These are phyloP conservation scores for Prototheca wickerhamii DNA, from an alignment of 163 green algal species.

Conservation along the genomic window DNA sequence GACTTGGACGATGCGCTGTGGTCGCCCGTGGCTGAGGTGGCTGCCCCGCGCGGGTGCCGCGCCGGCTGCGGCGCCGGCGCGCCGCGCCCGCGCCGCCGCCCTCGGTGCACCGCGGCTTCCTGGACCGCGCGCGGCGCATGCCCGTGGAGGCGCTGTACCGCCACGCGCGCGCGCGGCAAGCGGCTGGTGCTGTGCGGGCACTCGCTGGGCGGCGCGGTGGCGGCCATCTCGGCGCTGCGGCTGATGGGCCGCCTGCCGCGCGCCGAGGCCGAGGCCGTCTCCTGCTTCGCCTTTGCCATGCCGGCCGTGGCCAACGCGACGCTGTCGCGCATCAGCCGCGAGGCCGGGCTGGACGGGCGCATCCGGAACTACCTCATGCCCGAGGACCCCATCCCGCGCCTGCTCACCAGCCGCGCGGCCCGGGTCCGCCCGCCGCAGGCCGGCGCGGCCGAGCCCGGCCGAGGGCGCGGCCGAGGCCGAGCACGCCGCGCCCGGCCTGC, in stretches of 20 bases:
- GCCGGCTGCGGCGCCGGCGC: slow-evolving; percentile 18
- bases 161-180: slow-evolving; percentile 36
- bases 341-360: slow-evolving; percentile 41
- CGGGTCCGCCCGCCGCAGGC: background rate
- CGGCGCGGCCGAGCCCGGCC: background rate
- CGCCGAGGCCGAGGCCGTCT: slow-evolving; percentile 17
- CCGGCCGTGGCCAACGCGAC: slow-evolving; percentile 66
- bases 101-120: slow-evolving; percentile 65
- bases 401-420: slow-evolving; percentile 16
- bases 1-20: background rate
- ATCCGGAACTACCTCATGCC: slow-evolving; percentile 59
- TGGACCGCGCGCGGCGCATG: slow-evolving; percentile 45
- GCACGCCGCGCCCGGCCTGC: background rate
- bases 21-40: background rate
- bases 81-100: slow-evolving; percentile 9
- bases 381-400: slow-evolving; percentile 21
- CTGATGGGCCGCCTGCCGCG: slow-evolving; percentile 42
- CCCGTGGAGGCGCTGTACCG: slow-evolving; percentile 49
- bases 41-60: background rate
- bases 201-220: slow-evolving; percentile 59
- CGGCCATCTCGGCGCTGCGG: slow-evolving; percentile 54
- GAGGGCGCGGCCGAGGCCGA: background rate
- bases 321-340: slow-evolving; percentile 43
- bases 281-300: slow-evolving; percentile 59
- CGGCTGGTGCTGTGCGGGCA: slow-evolving; percentile 65